These are phyloP conservation scores for Paramarasmius palmivorus DNA, from an alignment of 1,284 basidiomycete species.

Conservation along the genomic window DNA sequence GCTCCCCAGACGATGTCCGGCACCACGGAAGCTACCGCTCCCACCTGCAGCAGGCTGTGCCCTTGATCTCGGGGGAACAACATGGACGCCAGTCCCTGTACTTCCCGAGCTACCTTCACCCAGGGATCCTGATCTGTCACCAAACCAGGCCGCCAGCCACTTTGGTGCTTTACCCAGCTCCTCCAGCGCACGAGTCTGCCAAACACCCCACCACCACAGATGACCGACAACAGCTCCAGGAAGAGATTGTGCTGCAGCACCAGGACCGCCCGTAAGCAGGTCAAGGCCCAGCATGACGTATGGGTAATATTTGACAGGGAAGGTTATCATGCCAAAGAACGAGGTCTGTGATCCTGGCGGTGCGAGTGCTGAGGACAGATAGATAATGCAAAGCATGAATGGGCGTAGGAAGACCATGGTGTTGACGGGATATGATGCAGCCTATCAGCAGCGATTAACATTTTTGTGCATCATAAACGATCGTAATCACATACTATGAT, in stretches of 20 bases:
- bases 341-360: slow-evolving; percentile 67
- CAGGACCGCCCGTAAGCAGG: slow-evolving; percentile 62
- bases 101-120: too few species aligned
- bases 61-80: too few species aligned
- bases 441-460: too few species aligned
- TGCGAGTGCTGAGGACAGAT: slow-evolving; percentile 49
- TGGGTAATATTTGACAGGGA: slow-evolving; percentile 75
- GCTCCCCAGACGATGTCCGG: too few species aligned
- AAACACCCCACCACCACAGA: slow-evolving; percentile 75
- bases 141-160: background rate
- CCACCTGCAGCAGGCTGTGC: too few species aligned
- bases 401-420: slow-evolving; percentile 63
- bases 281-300: slow-evolving; percentile 75
- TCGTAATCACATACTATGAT: slow-evolving; percentile 54
- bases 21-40: slow-evolving; percentile 14
- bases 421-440: slow-evolving; percentile 46
- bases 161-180: slow-evolving; percentile 25
- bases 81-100: too few species aligned
- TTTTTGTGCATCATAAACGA: background rate
- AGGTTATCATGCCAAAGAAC: slow-evolving; percentile 70
- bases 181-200: slow-evolving; percentile 36
- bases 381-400: slow-evolving; percentile 50
- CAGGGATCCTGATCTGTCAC: background rate
- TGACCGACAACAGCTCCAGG: slow-evolving; percentile 79
- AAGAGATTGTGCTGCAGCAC: slow-evolving; percentile 53